phyloP scores from a whole-genome alignment of 176 grass and related monocot species.

The Musa schizocarpa region DNA sequence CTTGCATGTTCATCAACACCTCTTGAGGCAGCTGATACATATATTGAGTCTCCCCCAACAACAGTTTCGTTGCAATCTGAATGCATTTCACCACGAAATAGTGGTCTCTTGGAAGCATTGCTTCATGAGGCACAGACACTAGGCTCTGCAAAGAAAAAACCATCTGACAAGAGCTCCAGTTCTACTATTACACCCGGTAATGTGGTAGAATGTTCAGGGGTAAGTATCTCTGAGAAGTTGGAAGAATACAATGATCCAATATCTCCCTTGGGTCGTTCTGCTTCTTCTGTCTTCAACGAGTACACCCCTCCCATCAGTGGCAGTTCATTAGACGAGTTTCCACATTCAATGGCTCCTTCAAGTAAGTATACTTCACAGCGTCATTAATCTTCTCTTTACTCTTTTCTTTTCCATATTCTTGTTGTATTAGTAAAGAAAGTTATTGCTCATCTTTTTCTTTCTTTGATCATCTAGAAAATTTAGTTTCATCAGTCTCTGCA shows the following conservation, averaged over 20 bases:
- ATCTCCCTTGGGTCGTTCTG: constrained; percentile 19
- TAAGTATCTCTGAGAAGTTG: constrained; percentile 47
- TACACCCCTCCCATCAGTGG: constrained; percentile 31
- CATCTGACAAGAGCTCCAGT: constrained; percentile 47
- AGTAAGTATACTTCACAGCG: constrained; percentile 28
- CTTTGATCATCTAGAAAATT: not conserved
- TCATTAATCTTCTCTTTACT: constrained; percentile 27
- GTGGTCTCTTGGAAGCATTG: constrained; percentile 77
- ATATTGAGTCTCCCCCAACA: constrained; percentile 40
- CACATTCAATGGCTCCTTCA: constrained; percentile 23
- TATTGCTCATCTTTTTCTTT: not conserved
- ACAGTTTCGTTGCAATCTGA: constrained; percentile 52
- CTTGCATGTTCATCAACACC: constrained; percentile 44
- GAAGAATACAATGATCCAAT: constrained; percentile 30
- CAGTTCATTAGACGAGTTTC: constrained; percentile 33
- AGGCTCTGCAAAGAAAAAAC: constrained; percentile 38
- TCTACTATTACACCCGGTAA: constrained; percentile 50
- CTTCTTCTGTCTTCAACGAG: constrained; percentile 27
- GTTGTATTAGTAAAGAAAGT: not conserved
- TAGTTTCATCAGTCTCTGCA: not conserved
- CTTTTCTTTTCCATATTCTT: not conserved
- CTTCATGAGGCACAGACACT: constrained; percentile 55
- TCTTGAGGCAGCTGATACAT: constrained; percentile 47
- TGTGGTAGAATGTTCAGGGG: constrained; percentile 27
- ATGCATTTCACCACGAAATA: constrained; percentile 40